These are phyloP conservation scores for Cercospora berteroae DNA, from an alignment of 2,329 filamentous ascomycete genomes.

Conservation along the genomic window DNA sequence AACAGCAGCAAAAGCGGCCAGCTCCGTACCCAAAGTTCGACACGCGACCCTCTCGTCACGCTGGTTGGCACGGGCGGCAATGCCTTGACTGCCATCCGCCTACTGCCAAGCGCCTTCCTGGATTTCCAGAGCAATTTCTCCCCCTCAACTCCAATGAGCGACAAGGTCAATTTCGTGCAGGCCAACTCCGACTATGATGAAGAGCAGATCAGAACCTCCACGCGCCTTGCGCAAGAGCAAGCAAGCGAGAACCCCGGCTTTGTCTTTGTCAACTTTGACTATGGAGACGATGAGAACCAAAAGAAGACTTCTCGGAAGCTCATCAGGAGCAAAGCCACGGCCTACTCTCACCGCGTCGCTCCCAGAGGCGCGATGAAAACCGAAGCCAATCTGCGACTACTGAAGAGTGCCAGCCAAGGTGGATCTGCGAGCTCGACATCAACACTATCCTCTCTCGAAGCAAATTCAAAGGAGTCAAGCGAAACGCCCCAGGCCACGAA, in stretches of 20 bases:
- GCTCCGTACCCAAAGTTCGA: background rate
- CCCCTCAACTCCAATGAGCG: constrained; percentile 7
- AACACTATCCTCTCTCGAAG: background rate
- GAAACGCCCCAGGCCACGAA: background rate
- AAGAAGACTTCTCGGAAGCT: constrained; percentile 18
- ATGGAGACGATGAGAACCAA: constrained; percentile 13
- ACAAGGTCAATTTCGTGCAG: constrained; percentile 20
- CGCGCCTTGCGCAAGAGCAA: constrained; percentile 13
- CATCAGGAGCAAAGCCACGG: constrained; percentile 25
- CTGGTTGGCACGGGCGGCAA: background rate
- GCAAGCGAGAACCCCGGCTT: constrained; percentile 17
- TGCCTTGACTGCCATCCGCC: background rate
- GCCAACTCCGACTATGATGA: constrained; percentile 25
- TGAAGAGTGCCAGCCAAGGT: constrained; percentile 7
- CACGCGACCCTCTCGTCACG: background rate
- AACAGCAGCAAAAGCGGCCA: background rate
- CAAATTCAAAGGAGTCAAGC: background rate
- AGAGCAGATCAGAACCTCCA: constrained; percentile 15
- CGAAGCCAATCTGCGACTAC: constrained; percentile 13
- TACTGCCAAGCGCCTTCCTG: background rate
- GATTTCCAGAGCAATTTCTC: background rate
- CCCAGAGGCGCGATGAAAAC: constrained; percentile 19
- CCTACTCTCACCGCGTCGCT: constrained; percentile 23
- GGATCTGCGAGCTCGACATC: constrained; percentile 6
- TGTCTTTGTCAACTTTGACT: constrained; percentile 25